Percentiles rank a stretch among this genome's conserved stretches.
Evolutionary conservation across 495 filamentous ascomycete species (phyloP).

Genomic region (Cetradonia linearis): DNA sequence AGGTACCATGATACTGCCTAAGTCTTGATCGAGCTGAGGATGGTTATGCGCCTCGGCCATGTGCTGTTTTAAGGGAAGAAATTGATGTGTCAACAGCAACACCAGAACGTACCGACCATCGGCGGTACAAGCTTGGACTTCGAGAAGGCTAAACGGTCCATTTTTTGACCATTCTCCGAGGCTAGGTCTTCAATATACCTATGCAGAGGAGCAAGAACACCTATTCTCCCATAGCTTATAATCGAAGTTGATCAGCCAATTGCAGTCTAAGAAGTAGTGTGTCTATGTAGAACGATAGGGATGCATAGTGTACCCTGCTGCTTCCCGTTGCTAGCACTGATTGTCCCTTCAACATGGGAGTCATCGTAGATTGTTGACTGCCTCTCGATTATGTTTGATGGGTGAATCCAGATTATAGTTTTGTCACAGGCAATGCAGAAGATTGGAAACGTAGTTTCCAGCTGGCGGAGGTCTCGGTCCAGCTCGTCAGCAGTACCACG

Average conservation of each 20-base stretch:
- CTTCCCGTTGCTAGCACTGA: neutral
- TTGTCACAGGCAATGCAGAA: neutral
- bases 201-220: neutral
- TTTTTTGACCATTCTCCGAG: neutral
- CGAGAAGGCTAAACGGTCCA: neutral
- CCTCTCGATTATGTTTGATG: neutral
- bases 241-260: neutral
- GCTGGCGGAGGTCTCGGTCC: neutral
- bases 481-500: neutral
- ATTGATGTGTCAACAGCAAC: neutral
- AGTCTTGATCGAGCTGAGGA: neutral
- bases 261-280: neutral
- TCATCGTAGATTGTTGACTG: neutral
- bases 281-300: neutral
- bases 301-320: neutral
- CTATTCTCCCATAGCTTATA: neutral
- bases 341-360: neutral
- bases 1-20: constrained; percentile 30
- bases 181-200: neutral
- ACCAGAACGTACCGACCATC: neutral
- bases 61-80: neutral
- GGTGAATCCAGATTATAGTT: neutral
- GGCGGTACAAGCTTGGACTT: too few species aligned
- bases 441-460: neutral
- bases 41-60: neutral